Conservation (phyloP, 192 early-diverging fungal species). For the Coemansia sp. region DNA sequence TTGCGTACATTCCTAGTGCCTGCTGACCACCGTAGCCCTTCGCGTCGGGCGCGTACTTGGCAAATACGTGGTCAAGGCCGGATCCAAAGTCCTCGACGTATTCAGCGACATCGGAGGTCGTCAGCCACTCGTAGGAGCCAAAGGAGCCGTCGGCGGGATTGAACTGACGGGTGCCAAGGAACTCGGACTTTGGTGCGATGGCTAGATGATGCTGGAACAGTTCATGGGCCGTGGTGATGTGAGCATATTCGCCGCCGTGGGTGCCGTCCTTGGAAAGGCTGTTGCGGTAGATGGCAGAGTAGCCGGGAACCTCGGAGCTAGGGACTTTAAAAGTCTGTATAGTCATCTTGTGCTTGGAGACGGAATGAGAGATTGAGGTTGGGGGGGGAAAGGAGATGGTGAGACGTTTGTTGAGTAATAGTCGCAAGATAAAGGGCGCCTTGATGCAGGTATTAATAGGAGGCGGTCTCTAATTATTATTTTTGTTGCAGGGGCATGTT, state of each 20-base stretch:
- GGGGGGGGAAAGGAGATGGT: too few species aligned
- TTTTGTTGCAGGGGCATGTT: too few species aligned
- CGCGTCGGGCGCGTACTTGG: conserved; percentile 14
- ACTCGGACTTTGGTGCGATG: conserved; percentile 48
- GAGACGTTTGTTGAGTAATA: too few species aligned
- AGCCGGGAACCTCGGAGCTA: conserved; percentile 31
- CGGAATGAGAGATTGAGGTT: not conserved
- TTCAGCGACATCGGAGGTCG: conserved; percentile 68
- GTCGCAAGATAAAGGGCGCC: not conserved
- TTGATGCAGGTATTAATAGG: too few species aligned
- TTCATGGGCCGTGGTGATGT: conserved; percentile 34
- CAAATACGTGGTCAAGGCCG: conserved; percentile 68
- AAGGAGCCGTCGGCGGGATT: conserved; percentile 9
- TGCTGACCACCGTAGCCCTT: conserved; percentile 31
- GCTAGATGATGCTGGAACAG: conserved; percentile 28
- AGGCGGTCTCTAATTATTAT: too few species aligned
- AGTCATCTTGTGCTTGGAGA: not conserved
- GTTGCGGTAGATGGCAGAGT: conserved; percentile 26
- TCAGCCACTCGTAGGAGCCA: conserved; percentile 34
- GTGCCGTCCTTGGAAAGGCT: conserved; percentile 27
- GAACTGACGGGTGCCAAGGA: conserved; percentile 9
- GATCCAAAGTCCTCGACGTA: conserved; percentile 68
- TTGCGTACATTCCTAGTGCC: conserved; percentile 66
- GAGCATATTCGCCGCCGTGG: conserved; percentile 10
- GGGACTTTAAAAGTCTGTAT: conserved; percentile 56